Evolutionary conservation across 768 basidiomycete genomes (phyloP).

Genomic region (Suillus subalutaceus): DNA sequence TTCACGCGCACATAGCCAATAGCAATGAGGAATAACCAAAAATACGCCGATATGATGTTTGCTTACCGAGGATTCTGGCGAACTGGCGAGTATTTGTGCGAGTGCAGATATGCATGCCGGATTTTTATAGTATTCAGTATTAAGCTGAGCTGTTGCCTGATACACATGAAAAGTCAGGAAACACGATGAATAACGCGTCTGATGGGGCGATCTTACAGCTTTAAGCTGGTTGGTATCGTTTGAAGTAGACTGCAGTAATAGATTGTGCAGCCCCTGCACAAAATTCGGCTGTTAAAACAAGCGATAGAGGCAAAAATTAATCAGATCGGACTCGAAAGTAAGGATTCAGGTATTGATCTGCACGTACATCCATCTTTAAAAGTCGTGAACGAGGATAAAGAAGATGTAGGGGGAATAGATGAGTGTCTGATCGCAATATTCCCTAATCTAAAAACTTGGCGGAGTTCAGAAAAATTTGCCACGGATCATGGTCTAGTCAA

Average conservation of each 20-base stretch:
- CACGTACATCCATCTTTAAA: conserved; percentile 35
- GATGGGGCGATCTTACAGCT: conserved; percentile 60
- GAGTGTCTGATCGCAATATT: conserved; percentile 27
- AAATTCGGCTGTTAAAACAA: conserved; percentile 56
- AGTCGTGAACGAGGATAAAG: conserved; percentile 28
- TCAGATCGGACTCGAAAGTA: conserved; percentile 12
- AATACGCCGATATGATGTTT: conserved; percentile 13
- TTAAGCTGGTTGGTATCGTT: conserved; percentile 91
- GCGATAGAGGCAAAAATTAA: conserved; percentile 6
- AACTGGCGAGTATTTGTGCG: conserved; percentile 81
- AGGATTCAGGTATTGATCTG: neutral
- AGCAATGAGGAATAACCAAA: conserved; percentile 11
- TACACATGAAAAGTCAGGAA: conserved; percentile 15
- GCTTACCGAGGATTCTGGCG: conserved; percentile 83
- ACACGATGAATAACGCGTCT: conserved; percentile 23
- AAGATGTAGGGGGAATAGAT: conserved; percentile 29
- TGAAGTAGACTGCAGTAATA: conserved; percentile 78
- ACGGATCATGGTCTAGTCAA: conserved; percentile 9
- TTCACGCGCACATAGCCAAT: neutral
- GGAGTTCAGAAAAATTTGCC: conserved; percentile 49
- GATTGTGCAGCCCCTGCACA: conserved; percentile 79
- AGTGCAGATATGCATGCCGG: conserved; percentile 90
- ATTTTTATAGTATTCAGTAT: conserved; percentile 91
- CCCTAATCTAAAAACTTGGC: conserved; percentile 55
- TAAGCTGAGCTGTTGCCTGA: conserved; percentile 90